Evolutionary conservation across 2,329 filamentous ascomycete genomes (phyloP).

Genomic region (Chaetothyriales sp.): DNA sequence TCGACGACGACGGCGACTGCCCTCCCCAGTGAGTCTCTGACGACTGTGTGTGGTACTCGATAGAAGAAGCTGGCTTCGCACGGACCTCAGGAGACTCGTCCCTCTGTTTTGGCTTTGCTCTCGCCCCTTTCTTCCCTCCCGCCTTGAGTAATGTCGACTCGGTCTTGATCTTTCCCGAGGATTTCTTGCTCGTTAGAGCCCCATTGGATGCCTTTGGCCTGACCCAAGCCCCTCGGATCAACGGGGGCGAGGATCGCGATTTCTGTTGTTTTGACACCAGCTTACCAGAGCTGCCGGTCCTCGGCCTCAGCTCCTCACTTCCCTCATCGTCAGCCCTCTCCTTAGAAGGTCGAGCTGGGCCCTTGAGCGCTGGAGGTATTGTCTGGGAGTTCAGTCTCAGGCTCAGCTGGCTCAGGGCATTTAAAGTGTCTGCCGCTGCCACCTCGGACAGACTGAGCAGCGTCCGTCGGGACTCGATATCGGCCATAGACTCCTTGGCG

Average conservation of each 20-base stretch:
- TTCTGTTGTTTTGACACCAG: conserved; percentile 2
- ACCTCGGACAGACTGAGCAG: conserved; percentile 14
- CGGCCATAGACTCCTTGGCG: conserved; percentile 5
- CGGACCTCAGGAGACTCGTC: neutral
- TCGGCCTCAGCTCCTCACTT: conserved; percentile 4
- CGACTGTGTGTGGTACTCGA: too few species aligned
- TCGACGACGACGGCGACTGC: conserved; percentile 3
- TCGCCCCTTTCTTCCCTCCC: neutral
- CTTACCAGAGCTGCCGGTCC: conserved; percentile 1
- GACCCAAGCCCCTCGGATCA: conserved; percentile 14
- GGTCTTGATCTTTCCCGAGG: conserved; percentile 3
- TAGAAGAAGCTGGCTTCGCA: neutral
- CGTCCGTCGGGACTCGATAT: conserved; percentile 5
- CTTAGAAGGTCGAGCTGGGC: conserved; percentile 1
- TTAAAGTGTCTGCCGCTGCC: conserved; percentile 16
- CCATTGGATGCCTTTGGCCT: conserved; percentile 14
- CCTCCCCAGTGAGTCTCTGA: neutral
- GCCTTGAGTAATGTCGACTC: neutral
- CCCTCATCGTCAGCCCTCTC: neutral
- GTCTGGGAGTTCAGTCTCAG: conserved; percentile 9
- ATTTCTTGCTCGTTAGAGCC: conserved; percentile 4
- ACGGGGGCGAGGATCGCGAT: conserved; percentile 7
- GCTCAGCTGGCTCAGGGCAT: conserved; percentile 15
- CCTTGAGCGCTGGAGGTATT: neutral
- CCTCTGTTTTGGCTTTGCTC: neutral